Percentiles rank a stretch among this genome's conserved stretches.
Evolutionary conservation across 805 yeast genomes (phyloP).

Genomic region (Phaffomyces opuntiae): DNA sequence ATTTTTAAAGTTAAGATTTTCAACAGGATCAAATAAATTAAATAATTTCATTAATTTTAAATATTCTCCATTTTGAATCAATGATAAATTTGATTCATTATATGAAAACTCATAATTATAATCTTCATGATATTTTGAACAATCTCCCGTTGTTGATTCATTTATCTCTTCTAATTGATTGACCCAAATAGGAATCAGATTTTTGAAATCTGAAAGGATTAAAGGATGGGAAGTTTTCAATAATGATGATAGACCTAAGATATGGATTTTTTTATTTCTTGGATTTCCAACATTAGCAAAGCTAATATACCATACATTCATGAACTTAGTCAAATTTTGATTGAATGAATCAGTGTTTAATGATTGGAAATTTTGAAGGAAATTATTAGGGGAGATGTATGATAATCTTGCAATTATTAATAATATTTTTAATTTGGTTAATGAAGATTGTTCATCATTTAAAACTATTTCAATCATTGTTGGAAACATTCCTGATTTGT

Average conservation of each 20-base stretch:
- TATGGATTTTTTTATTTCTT: slow-evolving; percentile 59
- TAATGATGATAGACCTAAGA: slow-evolving; percentile 54
- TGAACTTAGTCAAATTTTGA: slow-evolving; percentile 19
- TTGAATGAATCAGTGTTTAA: too few species aligned
- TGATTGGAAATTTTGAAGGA: slow-evolving; percentile 17
- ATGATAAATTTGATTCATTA: slow-evolving; percentile 14
- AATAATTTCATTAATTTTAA: slow-evolving; percentile 32
- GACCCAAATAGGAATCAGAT: slow-evolving; percentile 37
- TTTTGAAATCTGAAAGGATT: slow-evolving; percentile 25
- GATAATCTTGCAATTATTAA: slow-evolving; percentile 30
- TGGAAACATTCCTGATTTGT: slow-evolving; percentile 15
- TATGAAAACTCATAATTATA: slow-evolving; percentile 26
- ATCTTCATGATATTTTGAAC: slow-evolving; percentile 42
- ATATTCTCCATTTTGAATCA: slow-evolving; percentile 35
- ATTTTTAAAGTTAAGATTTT: slow-evolving; percentile 41
- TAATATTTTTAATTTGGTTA: slow-evolving; percentile 27
- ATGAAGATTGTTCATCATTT: slow-evolving; percentile 26
- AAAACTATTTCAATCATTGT: slow-evolving; percentile 21
- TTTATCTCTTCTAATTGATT: slow-evolving; percentile 67
- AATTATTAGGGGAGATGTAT: slow-evolving; percentile 25
- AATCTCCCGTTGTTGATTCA: slow-evolving; percentile 51
- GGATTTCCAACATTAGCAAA: slow-evolving; percentile 63
- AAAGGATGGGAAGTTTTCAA: slow-evolving; percentile 30
- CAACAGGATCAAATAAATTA: slow-evolving; percentile 43
- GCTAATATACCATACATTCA: slow-evolving; percentile 37